Evolutionary conservation across 768 basidiomycete species (phyloP).

Genomic region (Guyanaporus albipodus): DNA sequence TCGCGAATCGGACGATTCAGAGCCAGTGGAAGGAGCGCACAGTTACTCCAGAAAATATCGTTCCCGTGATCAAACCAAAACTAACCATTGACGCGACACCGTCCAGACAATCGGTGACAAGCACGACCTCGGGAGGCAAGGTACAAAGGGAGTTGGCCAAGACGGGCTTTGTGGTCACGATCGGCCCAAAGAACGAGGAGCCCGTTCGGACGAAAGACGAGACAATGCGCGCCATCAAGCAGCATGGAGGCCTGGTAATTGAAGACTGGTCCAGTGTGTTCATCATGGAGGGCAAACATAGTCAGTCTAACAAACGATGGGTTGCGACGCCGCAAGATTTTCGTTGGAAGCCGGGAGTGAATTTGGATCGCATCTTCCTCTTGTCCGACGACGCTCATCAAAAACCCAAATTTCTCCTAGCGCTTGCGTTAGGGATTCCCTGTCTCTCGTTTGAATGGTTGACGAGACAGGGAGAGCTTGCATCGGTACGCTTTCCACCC

Average conservation of each 20-base stretch:
- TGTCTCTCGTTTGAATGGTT: slow-evolving; percentile 62
- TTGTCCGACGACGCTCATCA: slow-evolving; percentile 61
- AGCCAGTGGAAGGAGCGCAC: slow-evolving; percentile 52
- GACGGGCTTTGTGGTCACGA: slow-evolving; percentile 59
- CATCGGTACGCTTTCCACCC: slow-evolving; percentile 19
- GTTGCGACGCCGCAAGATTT: slow-evolving; percentile 46
- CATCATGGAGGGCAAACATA: slow-evolving; percentile 49
- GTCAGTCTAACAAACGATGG: slow-evolving; percentile 48
- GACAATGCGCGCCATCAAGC: slow-evolving; percentile 42
- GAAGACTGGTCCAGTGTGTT: slow-evolving; percentile 62
- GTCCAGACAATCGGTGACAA: slow-evolving; percentile 42
- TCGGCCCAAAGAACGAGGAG: slow-evolving; percentile 37
- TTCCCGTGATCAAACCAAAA: slow-evolving; percentile 39
- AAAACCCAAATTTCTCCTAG: slow-evolving; percentile 78
- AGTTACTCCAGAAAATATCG: slow-evolving; percentile 40
- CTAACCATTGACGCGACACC: slow-evolving; percentile 41
- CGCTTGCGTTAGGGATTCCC: slow-evolving; percentile 84
- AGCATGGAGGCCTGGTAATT: slow-evolving; percentile 52
- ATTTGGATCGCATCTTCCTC: slow-evolving; percentile 51
- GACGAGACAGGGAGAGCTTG: slow-evolving; percentile 28
- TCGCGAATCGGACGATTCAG: slow-evolving; percentile 49
- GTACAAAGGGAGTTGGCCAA: slow-evolving; percentile 39
- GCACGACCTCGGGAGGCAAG: slow-evolving; percentile 34
- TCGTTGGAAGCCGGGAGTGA: slow-evolving; percentile 38
- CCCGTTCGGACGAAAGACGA: slow-evolving; percentile 40